A percentile compares a stretch with the other conserved stretches of the same genome.
phyloP scores from a whole-genome alignment of 306 rosid species.

The Quercus wislizeni region DNA sequence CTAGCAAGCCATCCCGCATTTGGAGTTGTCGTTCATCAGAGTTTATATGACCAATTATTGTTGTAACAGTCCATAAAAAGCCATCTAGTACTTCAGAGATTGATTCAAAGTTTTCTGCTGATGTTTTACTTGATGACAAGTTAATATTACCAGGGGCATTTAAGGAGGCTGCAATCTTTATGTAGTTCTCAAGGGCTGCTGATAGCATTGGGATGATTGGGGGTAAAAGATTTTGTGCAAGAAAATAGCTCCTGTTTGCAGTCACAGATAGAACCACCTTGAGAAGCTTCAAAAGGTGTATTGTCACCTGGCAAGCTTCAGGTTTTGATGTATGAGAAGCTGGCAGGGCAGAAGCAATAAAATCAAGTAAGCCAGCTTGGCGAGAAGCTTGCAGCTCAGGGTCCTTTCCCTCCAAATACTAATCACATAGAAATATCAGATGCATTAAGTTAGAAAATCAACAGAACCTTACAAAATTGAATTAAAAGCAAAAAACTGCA shows the following conservation, averaged over 20 bases:
- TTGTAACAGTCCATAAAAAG: slow-evolving; percentile 77
- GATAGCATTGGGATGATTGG: slow-evolving; percentile 96
- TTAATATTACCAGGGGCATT: slow-evolving; percentile 56
- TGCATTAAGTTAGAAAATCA: slow-evolving; percentile 16
- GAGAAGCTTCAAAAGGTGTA: slow-evolving; percentile 81
- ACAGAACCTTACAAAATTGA: background rate
- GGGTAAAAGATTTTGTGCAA: slow-evolving; percentile 87
- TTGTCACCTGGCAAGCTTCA: slow-evolving; percentile 90
- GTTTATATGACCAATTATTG: slow-evolving; percentile 74
- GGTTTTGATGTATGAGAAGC: slow-evolving; percentile 98
- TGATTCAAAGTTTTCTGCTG: slow-evolving; percentile 78
- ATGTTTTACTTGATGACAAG: slow-evolving; percentile 67
- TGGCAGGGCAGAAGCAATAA: slow-evolving; percentile 95
- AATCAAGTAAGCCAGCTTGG: slow-evolving; percentile 94
- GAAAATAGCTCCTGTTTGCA: slow-evolving; percentile 89
- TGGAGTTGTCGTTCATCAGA: slow-evolving; percentile 83
- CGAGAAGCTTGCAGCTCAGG: slow-evolving; percentile 93
- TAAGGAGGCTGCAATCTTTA: slow-evolving; percentile 90
- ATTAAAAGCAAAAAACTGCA: background rate
- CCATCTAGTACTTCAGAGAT: slow-evolving; percentile 84
- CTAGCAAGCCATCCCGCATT: slow-evolving; percentile 93
- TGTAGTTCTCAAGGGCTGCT: slow-evolving; percentile 92
- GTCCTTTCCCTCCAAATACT: slow-evolving; percentile 96
- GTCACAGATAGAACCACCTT: slow-evolving; percentile 70
- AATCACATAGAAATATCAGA: slow-evolving; percentile 10